Conservation (phyloP, 495 filamentous ascomycete species). For the Hyaloscypha finlandica region DNA sequence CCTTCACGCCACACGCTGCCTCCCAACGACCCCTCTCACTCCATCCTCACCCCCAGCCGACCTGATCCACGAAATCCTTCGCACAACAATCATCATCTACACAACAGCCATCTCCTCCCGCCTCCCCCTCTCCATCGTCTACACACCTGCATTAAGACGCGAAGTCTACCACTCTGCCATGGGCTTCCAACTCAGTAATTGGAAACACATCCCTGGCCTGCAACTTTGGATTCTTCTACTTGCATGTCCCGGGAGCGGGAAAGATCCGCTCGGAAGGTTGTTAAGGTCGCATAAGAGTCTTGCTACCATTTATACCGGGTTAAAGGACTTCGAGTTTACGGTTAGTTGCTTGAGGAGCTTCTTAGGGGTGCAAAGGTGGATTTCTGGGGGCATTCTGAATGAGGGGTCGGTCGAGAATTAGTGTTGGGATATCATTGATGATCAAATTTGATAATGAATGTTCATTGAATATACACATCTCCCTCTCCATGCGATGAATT, state of each 20-base stretch:
- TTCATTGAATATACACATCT: too few species aligned
- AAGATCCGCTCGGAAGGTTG: not conserved
- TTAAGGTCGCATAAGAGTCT: not conserved
- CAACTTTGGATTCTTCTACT: not conserved
- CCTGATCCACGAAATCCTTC: not conserved
- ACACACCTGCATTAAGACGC: not conserved
- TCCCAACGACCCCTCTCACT: not conserved
- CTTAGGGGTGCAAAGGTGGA: not conserved
- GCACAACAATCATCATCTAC: not conserved
- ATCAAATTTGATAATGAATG: too few species aligned
- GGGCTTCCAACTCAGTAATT: not conserved
- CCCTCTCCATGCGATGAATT: too few species aligned
- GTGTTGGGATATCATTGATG: too few species aligned
- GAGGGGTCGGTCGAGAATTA: too few species aligned
- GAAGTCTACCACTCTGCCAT: not conserved
- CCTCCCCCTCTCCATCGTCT: not conserved
- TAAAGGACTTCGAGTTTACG: not conserved
- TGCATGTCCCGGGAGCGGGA: not conserved
- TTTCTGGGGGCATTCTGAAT: constrained; percentile 22
- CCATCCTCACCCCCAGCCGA: not conserved
- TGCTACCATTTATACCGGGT: not conserved
- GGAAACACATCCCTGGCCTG: not conserved
- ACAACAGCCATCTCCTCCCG: not conserved
- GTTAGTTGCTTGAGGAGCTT: not conserved
- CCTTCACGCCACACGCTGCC: not conserved